Percentiles rank a stretch among this genome's conserved stretches.
These are phyloP conservation scores for Gossypium schwendimanii DNA, from an alignment of 441 rosid genomes.

Conservation along the genomic window DNA sequence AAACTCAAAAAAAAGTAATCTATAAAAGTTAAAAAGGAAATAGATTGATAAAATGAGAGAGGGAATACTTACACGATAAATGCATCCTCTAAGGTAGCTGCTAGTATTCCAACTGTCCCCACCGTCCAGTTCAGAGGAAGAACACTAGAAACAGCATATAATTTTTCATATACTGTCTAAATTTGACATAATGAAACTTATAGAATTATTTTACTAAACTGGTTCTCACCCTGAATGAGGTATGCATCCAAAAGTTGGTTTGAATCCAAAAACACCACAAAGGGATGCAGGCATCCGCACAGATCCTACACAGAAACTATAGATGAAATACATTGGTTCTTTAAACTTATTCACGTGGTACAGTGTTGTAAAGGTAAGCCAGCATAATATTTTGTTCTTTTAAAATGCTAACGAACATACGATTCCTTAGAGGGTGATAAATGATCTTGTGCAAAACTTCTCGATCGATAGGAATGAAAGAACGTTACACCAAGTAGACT, in stretches of 20 bases:
- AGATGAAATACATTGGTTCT: neutral
- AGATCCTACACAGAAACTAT: slow-evolving; percentile 36
- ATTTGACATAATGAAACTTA: neutral
- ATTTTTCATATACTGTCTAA: neutral
- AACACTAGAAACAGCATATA: slow-evolving; percentile 36
- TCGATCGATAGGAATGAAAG: neutral
- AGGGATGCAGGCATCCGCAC: slow-evolving; percentile 79
- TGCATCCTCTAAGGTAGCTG: slow-evolving; percentile 62
- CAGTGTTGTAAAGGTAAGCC: neutral
- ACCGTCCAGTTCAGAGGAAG: slow-evolving; percentile 75
- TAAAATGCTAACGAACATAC: neutral
- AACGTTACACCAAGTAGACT: neutral
- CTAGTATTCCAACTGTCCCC: slow-evolving; percentile 67
- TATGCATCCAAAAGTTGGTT: slow-evolving; percentile 58
- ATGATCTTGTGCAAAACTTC: neutral
- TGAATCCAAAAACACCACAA: slow-evolving; percentile 69
- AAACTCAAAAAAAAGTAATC: neutral
- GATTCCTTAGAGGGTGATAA: neutral
- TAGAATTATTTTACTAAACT: neutral
- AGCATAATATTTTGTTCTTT: neutral
- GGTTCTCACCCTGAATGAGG: slow-evolving; percentile 49
- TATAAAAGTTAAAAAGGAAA: neutral
- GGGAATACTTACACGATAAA: slow-evolving; percentile 35
- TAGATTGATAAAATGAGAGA: neutral
- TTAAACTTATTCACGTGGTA: neutral